Evolutionary conservation across 257 asterid species (phyloP).

Genomic region (Mentha longifolia): DNA sequence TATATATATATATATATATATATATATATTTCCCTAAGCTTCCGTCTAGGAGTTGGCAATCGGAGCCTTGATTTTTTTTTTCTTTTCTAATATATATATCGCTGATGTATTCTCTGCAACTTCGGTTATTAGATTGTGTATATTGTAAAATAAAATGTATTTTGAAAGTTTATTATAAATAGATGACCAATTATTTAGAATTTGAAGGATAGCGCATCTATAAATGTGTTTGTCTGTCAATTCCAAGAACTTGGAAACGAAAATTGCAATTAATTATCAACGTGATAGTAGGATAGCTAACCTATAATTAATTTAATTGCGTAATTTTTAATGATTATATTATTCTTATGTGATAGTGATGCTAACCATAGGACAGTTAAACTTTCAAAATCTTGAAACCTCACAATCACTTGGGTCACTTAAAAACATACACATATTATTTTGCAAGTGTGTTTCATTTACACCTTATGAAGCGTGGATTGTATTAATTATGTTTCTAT

Average conservation of each 20-base stretch:
- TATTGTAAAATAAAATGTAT: too few species aligned
- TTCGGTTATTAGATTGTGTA: too few species aligned
- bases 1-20: too few species aligned
- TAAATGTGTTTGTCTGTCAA: slow-evolving; percentile 1
- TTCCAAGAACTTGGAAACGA: too few species aligned
- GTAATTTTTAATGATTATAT: background rate
- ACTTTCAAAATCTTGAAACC: background rate
- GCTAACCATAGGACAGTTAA: background rate
- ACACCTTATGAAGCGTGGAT: too few species aligned
- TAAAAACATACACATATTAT: background rate
- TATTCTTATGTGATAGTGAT: slow-evolving; percentile 10
- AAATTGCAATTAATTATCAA: background rate
- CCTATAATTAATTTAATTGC: background rate
- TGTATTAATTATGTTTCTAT: too few species aligned
- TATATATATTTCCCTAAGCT: too few species aligned
- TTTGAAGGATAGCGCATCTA: slow-evolving; percentile 6
- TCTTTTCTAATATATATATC: too few species aligned
- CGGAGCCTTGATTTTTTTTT: too few species aligned
- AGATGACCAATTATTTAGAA: background rate
- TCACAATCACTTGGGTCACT: background rate
- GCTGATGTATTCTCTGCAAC: too few species aligned
- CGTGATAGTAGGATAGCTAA: slow-evolving; percentile 1
- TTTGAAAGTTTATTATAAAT: background rate
- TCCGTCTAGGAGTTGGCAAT: too few species aligned
- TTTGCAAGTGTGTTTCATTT: too few species aligned